Evolutionary conservation across 306 rosid species (phyloP), one percentile per base, ranked within the genome.

Genomic region (Cercis canadensis): DNA sequence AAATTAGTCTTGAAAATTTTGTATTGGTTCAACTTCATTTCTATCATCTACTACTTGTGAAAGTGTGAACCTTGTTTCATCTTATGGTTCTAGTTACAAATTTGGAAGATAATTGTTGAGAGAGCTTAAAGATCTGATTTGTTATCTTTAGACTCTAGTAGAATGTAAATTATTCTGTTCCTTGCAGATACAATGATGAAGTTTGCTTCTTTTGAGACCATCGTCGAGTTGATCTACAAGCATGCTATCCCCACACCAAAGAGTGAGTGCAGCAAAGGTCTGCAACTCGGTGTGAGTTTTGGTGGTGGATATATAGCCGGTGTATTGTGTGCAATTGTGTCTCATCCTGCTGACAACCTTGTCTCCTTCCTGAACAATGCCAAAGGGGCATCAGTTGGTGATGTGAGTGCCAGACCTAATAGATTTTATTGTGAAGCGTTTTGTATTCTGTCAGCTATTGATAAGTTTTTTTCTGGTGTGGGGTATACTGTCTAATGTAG

Each of bases 311-410:
- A 94, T 21, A 43, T 94, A 43, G 99, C 99, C 10, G 99, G 99
- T 70, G 87, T 94, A n/a, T 75, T 91, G 46, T 94, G 99, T 73
- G 99, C 99, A 18, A 56, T 94, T 58, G 96, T 94, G 65, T 94
- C 99, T 77, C 99, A 94, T 76, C 99, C 99, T 64, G 97, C 99
- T 17, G 99, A 94, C 81, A 94, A 94, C 60, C 97, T 94, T 15
- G 99, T 94, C 76, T 94, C 97, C 70, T 94, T 94, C 66, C 86
- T 94, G 75, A 94, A 94, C 89, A 94, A 89, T 72, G 99, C 99
- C 21, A 86, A 94, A 77, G 99, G 97, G 56, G 95, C 99, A 45
- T 91, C 91, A 65, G 95, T 94, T 69, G 89, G 96, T 80, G 99
- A 94, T 83, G 99, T 91, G 76, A 87, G 97, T 89, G 40, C 31